phyloP scores from a whole-genome alignment of 2,329 filamentous ascomycete genomes.

The Falciphora oryzae region DNA sequence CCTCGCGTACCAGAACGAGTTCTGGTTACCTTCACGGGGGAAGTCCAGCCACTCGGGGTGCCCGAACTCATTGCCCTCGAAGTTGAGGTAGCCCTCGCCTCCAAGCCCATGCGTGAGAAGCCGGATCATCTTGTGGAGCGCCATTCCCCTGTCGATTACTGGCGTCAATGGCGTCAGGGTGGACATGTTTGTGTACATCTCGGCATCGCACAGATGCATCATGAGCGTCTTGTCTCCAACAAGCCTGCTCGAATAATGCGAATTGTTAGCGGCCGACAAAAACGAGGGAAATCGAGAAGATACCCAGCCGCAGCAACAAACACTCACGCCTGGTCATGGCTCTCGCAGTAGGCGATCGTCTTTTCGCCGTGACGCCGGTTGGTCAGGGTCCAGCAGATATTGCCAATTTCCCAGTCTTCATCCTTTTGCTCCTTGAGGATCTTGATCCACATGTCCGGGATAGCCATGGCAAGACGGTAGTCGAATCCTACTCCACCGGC shows the following conservation, averaged over 20 bases:
- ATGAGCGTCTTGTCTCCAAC: slow-evolving; percentile 96
- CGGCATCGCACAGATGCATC: slow-evolving; percentile 96
- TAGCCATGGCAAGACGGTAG: slow-evolving; percentile 94
- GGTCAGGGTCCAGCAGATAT: slow-evolving; percentile 79
- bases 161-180: slow-evolving; percentile 75
- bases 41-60: slow-evolving; percentile 99
- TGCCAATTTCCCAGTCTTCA: slow-evolving; percentile 84
- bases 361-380: slow-evolving; percentile 95
- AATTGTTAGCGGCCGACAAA: slow-evolving; percentile 8
- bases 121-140: slow-evolving; percentile 95
- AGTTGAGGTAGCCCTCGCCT: slow-evolving; percentile 96
- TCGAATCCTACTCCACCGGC: slow-evolving; percentile 94
- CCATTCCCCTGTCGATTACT: slow-evolving; percentile 83
- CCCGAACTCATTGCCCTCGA: slow-evolving; percentile 97
- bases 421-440: slow-evolving; percentile 91
- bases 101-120: slow-evolving; percentile 86
- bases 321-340: slow-evolving; percentile 90
- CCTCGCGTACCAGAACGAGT: slow-evolving; percentile 91
- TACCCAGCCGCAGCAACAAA: slow-evolving; percentile 17
- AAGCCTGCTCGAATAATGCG: slow-evolving; percentile 47
- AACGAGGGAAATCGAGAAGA: not conserved
- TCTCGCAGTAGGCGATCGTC: slow-evolving; percentile 96
- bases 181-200: slow-evolving; percentile 99
- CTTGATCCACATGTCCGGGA: slow-evolving; percentile 99
- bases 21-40: slow-evolving; percentile 84